Evolutionary conservation across 1,139 yeast genomes (phyloP).

Genomic region (Taiozyma sp.): DNA sequence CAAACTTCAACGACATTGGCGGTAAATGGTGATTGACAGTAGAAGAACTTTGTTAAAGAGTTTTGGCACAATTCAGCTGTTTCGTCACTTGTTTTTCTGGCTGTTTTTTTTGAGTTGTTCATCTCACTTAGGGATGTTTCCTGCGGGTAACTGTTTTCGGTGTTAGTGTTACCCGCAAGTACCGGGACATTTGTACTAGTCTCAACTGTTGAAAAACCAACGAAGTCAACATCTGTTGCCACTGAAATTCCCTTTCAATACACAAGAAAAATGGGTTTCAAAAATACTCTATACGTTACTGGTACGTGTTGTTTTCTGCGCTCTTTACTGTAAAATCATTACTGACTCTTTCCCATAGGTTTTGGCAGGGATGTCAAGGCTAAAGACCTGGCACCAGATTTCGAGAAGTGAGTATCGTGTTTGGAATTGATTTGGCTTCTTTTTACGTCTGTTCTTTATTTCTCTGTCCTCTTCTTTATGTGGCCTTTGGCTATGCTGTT

Average conservation of each 20-base stretch:
- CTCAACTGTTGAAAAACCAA: background rate
- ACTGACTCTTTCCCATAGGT: slow-evolving; percentile 31
- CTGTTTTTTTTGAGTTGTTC: background rate
- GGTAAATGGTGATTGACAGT: background rate
- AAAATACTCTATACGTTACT: slow-evolving; percentile 56
- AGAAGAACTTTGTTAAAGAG: background rate
- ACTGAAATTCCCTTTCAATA: background rate
- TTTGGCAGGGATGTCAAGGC: slow-evolving; percentile 58
- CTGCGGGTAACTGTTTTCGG: background rate
- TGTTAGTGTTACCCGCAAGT: background rate
- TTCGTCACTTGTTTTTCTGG: background rate
- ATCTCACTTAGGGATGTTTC: background rate
- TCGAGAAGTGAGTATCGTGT: slow-evolving; percentile 52
- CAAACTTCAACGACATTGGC: slow-evolving; percentile 14
- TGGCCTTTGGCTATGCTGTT: background rate
- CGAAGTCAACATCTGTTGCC: background rate
- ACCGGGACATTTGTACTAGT: too few relatives aligned
- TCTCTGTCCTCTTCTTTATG: background rate
- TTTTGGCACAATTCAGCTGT: background rate
- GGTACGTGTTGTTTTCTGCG: slow-evolving; percentile 24
- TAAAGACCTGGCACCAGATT: slow-evolving; percentile 61
- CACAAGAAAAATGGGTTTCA: slow-evolving; percentile 35
- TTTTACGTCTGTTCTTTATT: slow-evolving; percentile 2
- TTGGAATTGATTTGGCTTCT: slow-evolving; percentile 8
- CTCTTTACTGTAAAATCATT: background rate